phyloP scores from a whole-genome alignment of 164 flowering plant species.

The Santalum album region DNA sequence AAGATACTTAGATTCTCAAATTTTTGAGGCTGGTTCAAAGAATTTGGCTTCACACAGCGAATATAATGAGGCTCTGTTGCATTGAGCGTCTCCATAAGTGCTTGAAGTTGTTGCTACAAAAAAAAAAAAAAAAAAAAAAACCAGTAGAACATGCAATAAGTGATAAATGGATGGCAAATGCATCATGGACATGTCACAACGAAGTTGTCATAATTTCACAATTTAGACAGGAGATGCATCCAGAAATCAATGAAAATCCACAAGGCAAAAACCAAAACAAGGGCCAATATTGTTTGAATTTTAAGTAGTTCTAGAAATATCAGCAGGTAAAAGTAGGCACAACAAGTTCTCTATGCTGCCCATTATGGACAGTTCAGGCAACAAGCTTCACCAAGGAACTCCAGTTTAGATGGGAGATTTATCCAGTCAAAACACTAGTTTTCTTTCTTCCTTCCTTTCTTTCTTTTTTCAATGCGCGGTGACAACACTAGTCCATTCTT shows the following conservation, averaged over 20 bases:
- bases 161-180: neutral
- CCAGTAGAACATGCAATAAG: neutral
- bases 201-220: neutral
- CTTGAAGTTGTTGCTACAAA: conserved; percentile 94
- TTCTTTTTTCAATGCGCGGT: no score
- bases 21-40: conserved; percentile 71
- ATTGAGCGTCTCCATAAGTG: conserved; percentile 95
- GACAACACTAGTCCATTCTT: no score
- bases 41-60: conserved; percentile 98
- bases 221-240: neutral
- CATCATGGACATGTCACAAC: neutral
- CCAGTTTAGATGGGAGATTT: no score
- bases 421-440: no score
- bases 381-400: no score
- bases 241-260: neutral
- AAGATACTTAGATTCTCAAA: conserved; percentile 84
- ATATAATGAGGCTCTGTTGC: conserved; percentile 93
- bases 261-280: no score
- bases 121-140: conserved; percentile 5
- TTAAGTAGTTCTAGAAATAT: no score
- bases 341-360: no score
- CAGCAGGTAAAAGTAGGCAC: no score
- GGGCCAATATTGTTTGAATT: no score
- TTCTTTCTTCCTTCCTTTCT: no score
- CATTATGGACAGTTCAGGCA: no score